Evolutionary conservation across 2,329 filamentous ascomycete species (phyloP).

Genomic region (Magnaporthiopsis incrustans): DNA sequence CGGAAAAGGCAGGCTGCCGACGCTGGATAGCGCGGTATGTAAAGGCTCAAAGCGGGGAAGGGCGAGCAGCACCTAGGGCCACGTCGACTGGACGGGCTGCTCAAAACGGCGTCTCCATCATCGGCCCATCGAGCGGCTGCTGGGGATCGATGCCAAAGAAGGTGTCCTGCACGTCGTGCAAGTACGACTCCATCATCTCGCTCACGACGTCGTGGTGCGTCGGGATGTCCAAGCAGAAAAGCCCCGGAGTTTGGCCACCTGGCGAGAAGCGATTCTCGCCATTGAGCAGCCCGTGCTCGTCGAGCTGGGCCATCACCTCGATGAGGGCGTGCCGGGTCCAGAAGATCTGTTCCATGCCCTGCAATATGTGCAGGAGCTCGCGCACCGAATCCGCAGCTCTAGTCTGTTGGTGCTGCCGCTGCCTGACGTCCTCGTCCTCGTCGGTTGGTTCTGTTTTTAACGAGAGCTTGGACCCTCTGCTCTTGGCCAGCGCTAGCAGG

Average conservation of each 20-base stretch:
- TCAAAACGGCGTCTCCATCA: background rate
- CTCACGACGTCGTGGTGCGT: slow-evolving; percentile 14
- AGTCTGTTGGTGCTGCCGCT: background rate
- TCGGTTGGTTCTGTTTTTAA: background rate
- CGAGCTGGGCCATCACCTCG: slow-evolving; percentile 19
- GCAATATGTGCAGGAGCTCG: slow-evolving; percentile 15
- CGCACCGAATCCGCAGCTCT: slow-evolving; percentile 11
- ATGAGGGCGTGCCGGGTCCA: slow-evolving; percentile 17
- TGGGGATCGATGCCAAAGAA: slow-evolving; percentile 11
- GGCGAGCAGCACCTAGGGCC: too few relatives aligned
- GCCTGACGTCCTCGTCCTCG: background rate
- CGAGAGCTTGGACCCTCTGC: slow-evolving; percentile 7
- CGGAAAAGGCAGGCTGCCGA: too few relatives aligned
- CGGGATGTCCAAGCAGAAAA: slow-evolving; percentile 14
- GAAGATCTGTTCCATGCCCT: slow-evolving; percentile 20
- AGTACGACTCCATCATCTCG: slow-evolving; percentile 15
- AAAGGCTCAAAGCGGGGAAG: too few relatives aligned
- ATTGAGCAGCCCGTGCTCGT: slow-evolving; percentile 16
- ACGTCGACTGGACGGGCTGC: too few relatives aligned
- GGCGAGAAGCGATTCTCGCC: slow-evolving; percentile 14
- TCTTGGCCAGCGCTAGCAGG: slow-evolving; percentile 14
- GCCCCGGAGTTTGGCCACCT: slow-evolving; percentile 10
- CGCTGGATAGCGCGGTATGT: too few relatives aligned
- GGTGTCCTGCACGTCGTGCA: slow-evolving; percentile 14
- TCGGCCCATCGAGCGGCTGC: background rate